Evolutionary conservation across 495 filamentous ascomycete genomes (phyloP), one percentile per base, ranked within the genome.

Genomic region (Ascodesmis nigricans): DNA sequence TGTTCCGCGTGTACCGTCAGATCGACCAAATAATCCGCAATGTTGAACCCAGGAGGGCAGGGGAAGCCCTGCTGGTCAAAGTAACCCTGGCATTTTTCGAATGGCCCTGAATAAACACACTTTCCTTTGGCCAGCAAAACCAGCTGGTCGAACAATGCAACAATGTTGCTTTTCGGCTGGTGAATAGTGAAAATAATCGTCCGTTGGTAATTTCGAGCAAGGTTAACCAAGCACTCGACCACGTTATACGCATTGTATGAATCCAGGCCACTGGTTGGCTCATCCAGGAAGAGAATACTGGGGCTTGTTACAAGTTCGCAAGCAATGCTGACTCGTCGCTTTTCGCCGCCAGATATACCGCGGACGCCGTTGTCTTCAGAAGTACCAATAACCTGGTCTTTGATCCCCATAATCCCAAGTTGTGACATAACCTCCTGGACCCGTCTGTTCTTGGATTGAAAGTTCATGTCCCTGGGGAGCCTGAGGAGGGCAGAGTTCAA

Each of bases 131-230:
- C 87, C 21, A 97, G 62, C 11, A 97, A 70, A 40, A 97, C 68
- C 11, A 97, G 63, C 36, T 84, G 71, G 52, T 97, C 90, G 47
- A 97, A 97, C 20, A 97, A 64, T n/a, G 87, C 87, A 19, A 95
- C 87, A 44, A 97, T 97, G 47, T 97, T 97, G n/a, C 87, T 95
- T 38, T 91, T 67, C n/a, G 87, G 87, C 43, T 97, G 87, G 55
- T 97, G 87, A 42, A 97, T 97, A 3, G 87, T 97, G 60, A 97
- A 93, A 36, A 97, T 76, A 39, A 97, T 78, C 0, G 87, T 97
- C 29, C 87, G 67, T 51, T 91, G 83, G 60, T 93, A 95, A 19
- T 72, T 84, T 61, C 87, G 91, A 11, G 87, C 87, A 29, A 97
- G 56, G 3, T 77, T 93, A 25, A 97, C 87, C 23, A 97, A 63